Conservation (phyloP, 345 rosid species). For the Murraya paniculata region DNA sequence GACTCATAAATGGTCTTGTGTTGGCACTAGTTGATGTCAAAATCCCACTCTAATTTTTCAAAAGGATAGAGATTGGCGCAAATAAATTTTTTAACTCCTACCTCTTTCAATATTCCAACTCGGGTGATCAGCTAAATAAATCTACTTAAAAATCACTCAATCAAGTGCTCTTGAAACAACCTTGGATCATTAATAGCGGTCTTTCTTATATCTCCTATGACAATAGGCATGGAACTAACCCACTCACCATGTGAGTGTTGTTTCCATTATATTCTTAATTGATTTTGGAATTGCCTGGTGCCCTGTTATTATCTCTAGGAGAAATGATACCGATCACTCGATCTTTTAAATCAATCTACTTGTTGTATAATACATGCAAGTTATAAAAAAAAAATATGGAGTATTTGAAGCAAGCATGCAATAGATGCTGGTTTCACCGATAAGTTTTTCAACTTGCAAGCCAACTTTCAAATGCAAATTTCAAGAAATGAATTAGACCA, state of each 20-base stretch:
- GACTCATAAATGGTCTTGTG: conserved; percentile 33
- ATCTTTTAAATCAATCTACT: conserved; percentile 34
- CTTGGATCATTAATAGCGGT: conserved; percentile 33
- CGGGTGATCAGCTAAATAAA: no score
- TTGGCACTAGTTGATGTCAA: conserved; percentile 23
- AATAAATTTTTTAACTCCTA: no score
- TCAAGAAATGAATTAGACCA: no score
- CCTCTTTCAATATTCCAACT: no score
- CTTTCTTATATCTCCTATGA: conserved; percentile 34
- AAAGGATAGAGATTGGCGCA: no score
- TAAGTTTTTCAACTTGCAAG: no score
- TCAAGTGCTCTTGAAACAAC: no score
- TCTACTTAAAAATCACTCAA: no score
- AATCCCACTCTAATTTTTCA: conserved; percentile 26
- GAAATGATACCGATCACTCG: conserved; percentile 40
- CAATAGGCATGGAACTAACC: conserved; percentile 24
- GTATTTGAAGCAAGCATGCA: neutral
- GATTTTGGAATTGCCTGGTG: conserved; percentile 18
- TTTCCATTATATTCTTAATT: neutral
- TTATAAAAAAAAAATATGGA: no score
- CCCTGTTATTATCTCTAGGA: conserved; percentile 35
- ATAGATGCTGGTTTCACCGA: no score
- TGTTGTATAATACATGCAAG: conserved; percentile 28
- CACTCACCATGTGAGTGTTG: conserved; percentile 27
- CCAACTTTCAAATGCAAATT: no score